Evolutionary conservation across 495 filamentous ascomycete genomes (phyloP), one percentile per base, ranked within the genome.

Genomic region (Echria macrotheca): DNA sequence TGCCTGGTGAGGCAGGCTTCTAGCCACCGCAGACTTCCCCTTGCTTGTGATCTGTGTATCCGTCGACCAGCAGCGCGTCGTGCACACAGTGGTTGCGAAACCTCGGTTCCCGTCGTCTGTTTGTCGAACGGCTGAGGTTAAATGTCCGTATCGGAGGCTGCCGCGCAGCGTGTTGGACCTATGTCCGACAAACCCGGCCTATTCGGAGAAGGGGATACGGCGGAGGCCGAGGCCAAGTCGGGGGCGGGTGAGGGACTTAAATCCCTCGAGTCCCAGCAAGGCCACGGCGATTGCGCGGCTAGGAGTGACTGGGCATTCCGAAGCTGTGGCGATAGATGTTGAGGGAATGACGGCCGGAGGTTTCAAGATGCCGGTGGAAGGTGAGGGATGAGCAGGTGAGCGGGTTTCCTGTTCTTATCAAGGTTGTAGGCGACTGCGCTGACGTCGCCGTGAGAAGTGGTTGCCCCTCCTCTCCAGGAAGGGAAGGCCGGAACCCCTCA

Each of bases 401-500:
- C 18, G 44, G 21, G 8, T n/a, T 46, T n/a, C 12, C n/a, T 17
- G 19, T 10, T 22, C 19, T 33, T 44, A 37, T 24, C 22, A n/a
- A 17, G 29, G 24, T 36, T 5, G 31, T 18, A 33, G 38, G 38
- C 38, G 21, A 41, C 8, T 14, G 29, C 26, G 44, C 44, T 46
- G 44, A 46, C 44, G 44, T 46, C 44, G 31, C 44, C 44, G 36
- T 31, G 44, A 46, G 24, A 32, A 36, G 24, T n/a, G 31, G 14
- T 23, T 21, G 44, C 19, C 29, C 15, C 44, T 32, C 31, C 31
- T 15, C 15, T 46, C 28, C 29, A 6, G 19, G 29, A 46, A 3
- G 24, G 44, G 44, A 46, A 46, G 44, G n/a, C n/a, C n/a, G n/a
- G 29, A 46, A 32, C 44, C 44, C 26, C 44, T 19, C 44, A 25